Evolutionary conservation across 75 land plant species (phyloP), one percentile per base, ranked within the genome.

Genomic region (Azolla pinnata): DNA sequence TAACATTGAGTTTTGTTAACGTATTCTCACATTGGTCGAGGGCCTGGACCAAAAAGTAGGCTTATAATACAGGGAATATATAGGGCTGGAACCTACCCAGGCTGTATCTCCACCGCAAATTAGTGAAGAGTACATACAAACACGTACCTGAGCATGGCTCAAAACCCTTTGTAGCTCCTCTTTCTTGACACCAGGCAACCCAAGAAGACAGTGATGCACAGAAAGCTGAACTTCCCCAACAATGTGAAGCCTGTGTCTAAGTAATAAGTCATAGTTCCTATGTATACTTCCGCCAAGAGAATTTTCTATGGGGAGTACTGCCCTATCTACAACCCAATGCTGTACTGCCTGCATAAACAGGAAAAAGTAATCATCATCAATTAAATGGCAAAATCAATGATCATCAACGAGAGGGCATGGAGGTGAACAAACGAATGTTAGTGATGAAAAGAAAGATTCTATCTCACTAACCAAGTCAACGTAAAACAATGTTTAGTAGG

Each of bases 1-100:
- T 72, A 34, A 92, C 74, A 24, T 96, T 83, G 28, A 80, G 58
- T 66, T 69, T 78, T 34, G 80, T 70, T 7, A 92, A 48, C 38
- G 89, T 80, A 32, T 82, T 50, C 66, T 92, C 97, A 75, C 90
- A 86, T 44, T 86, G 90, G n/a, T 83, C 76, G 56, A 86, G 83
- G 53, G 87, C 90, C 81, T 86, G 67, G 8, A 60, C 51, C 51
- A 54, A 51, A 45, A 50, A 24, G n/a, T n/a, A n/a, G n/a, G n/a
- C n/a, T n/a, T n/a, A n/a, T n/a, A n/a, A n/a, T n/a, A n/a, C n/a
- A n/a, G n/a, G n/a, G n/a, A n/a, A n/a, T n/a, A n/a, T n/a, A n/a
- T n/a, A n/a, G n/a, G 19, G 24, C 3, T 59, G 49, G 61, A 14
- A 4, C 16, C 16, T 59, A 46, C 16, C 49, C 61, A 29, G 32